Base-by-base conservation (phyloP, 345 rosid genomes). In the Populus euphratica region DNA sequence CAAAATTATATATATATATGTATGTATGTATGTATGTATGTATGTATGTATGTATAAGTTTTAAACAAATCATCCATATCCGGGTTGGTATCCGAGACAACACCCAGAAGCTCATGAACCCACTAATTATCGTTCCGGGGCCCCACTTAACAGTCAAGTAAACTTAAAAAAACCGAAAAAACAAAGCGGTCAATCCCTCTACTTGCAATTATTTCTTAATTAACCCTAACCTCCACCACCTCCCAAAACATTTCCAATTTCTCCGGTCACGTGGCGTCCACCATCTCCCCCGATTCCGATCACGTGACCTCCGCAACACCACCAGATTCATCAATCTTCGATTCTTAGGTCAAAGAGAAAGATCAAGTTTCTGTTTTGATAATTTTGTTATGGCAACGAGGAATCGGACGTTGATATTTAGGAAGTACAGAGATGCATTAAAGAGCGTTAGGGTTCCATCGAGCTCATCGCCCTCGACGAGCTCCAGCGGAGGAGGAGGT, bases 341-440 rank as follows among this genome's bases (percentile, higher is more conserved):
- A 5, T 16, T 68, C n/a, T 25, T 6, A 20, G 14, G 33, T 59
- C 35, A 23, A 14, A 35, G 21, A 41, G 69, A 65, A 44, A 25
- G 7, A 36, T 49, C 11, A 20, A 49, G 11, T 39, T 36, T 66
- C 27, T 12, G 36, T 65, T 47, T 68, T 75, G 63, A 16, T 64
- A 78, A 59, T 59, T 59, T 59, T 59, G 81, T 39, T 39, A 92
- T 94, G 99, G 98, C 99, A 82, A 86, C 91, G 86, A 87, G 98
- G 83, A 96, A 92, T 62, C 88, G 94, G 72, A 91, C 99, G 62
- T 65, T 84, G 79, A 23, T 90, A 80, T 96, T 81, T 70, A 88
- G 82, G 80, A 92, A 89, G 86, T 90, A 96, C 67, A 88, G 97
- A 78, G 98, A 90, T 81, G 90, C 97, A 70, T 86, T 94, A 88